Evolutionary conservation across 805 yeast genomes (phyloP).

Genomic region (Yamadazyma olivae): DNA sequence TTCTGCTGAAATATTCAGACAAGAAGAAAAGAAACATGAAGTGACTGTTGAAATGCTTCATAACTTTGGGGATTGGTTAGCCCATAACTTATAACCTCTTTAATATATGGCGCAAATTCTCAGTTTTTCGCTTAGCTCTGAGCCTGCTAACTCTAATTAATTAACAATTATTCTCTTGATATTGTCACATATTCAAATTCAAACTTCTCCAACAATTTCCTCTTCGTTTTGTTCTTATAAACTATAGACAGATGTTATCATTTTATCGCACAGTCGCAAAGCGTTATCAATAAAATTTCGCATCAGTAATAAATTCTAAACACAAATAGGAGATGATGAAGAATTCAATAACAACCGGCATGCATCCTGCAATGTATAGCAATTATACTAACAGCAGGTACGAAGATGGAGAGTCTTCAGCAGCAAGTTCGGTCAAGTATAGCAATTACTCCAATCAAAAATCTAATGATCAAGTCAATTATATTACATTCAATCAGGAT

Average conservation of each 20-base stretch:
- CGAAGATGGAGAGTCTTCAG: conserved; percentile 17
- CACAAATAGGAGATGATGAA: conserved; percentile 12
- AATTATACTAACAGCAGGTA: conserved; percentile 3
- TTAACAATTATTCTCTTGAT: no score
- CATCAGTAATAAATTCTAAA: no score
- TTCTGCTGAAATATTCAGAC: conserved; percentile 22
- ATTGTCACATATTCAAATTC: no score
- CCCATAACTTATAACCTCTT: conserved; percentile 1
- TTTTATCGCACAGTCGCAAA: no score
- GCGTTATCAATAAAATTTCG: no score
- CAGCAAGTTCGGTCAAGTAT: conserved; percentile 12
- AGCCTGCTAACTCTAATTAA: no score
- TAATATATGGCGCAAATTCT: no score
- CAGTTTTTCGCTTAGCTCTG: no score
- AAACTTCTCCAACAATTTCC: no score
- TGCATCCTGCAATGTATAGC: conserved; percentile 11
- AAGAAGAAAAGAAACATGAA: conserved; percentile 31
- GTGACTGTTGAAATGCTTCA: conserved; percentile 33
- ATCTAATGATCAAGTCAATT: conserved; percentile 29
- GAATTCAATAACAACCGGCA: conserved; percentile 12
- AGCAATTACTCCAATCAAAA: conserved; percentile 9
- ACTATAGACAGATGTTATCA: no score
- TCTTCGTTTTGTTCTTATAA: no score
- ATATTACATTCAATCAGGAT: conserved; percentile 79
- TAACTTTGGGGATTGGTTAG: conserved; percentile 30